Base-by-base conservation (phyloP, 1,284 basidiomycete species). In the Microbotryum violaceum region DNA sequence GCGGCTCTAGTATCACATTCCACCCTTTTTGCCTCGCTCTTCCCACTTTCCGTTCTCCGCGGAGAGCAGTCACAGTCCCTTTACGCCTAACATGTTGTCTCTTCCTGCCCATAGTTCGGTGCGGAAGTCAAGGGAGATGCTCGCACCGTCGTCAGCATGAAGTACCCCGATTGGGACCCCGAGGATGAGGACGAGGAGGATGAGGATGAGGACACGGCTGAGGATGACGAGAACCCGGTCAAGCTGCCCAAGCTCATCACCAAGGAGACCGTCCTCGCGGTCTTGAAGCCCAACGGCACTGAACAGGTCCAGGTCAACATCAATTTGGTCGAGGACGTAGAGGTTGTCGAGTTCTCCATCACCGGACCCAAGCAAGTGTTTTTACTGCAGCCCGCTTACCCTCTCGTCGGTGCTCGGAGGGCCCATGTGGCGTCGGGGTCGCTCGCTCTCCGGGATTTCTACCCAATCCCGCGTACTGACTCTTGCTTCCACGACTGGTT, bases 291-390 rank as follows among this genome's bases (percentile, higher is more conserved):
- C n/a, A 84, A 85, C 66, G 86, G 84, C 76, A 83, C 86, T 68
- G 91, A 94, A 76, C 90, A 94, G 75, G 81, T 60, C n/a, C 58
- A 61, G n/a, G 58, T 69, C 58, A 67, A 69, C 63, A 62, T 97
- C 56, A 82, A 86, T 58, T 83, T 96, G 61, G 82, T 85, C 66
- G 82, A 83, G 63, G 87, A 88, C 33, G 83, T 85, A 60, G 81
- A 83, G 58, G 85, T 81, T 64, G 75, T 79, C 67, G 68, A 69
- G 56, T 84, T 96, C 74, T 84, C 90, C 73, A 79, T 85, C 54
- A 81, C 85, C 50, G 93, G 92, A 63, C 86, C 90, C 77, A 94
- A 96, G 90, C 77, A 58, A 72, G 76, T 75, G 18, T 5, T 4
- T 18, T 21, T 21, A 14, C 14, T 16, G 25, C 29, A 33, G 25